Evolutionary conservation across 371 early-diverging fungal species (phyloP).

Genomic region (Circinella umbellata): DNA sequence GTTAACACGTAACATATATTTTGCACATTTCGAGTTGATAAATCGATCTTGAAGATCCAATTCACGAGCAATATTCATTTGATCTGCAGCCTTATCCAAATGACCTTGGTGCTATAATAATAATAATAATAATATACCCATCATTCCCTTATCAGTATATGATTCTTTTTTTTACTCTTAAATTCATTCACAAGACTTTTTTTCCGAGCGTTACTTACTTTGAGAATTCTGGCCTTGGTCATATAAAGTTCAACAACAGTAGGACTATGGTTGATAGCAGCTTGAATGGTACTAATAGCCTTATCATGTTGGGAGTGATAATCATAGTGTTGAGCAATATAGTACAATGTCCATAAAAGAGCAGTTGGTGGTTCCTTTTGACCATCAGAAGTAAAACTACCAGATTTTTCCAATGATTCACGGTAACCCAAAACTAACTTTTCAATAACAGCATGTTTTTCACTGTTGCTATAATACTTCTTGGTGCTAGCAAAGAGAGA

Average conservation of each 20-base stretch:
- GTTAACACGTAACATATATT: constrained; percentile 91
- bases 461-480: constrained; percentile 69
- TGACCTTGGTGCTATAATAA: constrained; percentile 77
- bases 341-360: constrained; percentile 87
- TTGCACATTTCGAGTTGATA: constrained; percentile 93
- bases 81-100: constrained; percentile 63
- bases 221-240: constrained; percentile 93
- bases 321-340: constrained; percentile 88
- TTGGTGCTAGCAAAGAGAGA: constrained; percentile 87
- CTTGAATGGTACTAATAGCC: constrained; percentile 79
- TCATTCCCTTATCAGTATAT: background rate
- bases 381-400: constrained; percentile 46
- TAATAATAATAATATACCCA: constrained; percentile 6
- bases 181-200: background rate
- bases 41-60: constrained; percentile 94
- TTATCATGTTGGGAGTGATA: constrained; percentile 63
- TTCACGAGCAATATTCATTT: constrained; percentile 88
- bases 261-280: constrained; percentile 85
- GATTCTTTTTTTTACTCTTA: too few relatives aligned
- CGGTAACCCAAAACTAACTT: constrained; percentile 66
- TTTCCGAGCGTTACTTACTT: constrained; percentile 47
- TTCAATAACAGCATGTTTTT: constrained; percentile 72
- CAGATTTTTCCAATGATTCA: constrained; percentile 55
- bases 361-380: constrained; percentile 81
- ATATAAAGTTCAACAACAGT: constrained; percentile 91